A percentile compares a stretch with the other conserved stretches of the same genome.
Evolutionary conservation across 2,329 filamentous ascomycete genomes (phyloP).

Genomic region (Neofusicoccum parvum): DNA sequence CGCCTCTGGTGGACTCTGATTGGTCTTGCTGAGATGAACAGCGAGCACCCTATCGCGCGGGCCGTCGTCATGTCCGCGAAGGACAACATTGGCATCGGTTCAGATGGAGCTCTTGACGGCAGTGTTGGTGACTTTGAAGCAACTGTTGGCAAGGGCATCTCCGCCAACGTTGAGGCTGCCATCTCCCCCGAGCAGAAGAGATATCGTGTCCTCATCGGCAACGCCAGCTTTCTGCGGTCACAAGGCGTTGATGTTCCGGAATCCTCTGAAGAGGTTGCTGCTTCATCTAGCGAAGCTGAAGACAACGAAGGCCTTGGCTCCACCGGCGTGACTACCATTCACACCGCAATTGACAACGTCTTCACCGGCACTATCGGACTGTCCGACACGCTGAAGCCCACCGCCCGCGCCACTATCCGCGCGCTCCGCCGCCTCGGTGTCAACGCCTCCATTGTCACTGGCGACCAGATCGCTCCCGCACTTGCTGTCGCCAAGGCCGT

Average conservation of each 20-base stretch:
- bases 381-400: slow-evolving; percentile 87
- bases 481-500: slow-evolving; percentile 80
- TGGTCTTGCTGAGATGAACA: slow-evolving; percentile 92
- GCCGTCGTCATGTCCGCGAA: slow-evolving; percentile 79
- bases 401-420: slow-evolving; percentile 76
- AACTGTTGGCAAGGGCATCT: slow-evolving; percentile 81
- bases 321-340: slow-evolving; percentile 84
- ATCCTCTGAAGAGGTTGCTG: slow-evolving; percentile 33
- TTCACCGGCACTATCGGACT: slow-evolving; percentile 85
- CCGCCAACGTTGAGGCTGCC: slow-evolving; percentile 77
- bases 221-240: slow-evolving; percentile 73
- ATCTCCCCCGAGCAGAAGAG: slow-evolving; percentile 67
- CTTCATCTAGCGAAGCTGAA: slow-evolving; percentile 21
- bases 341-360: slow-evolving; percentile 79
- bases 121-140: slow-evolving; percentile 83
- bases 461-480: slow-evolving; percentile 84
- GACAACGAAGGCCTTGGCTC: slow-evolving; percentile 37
- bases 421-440: slow-evolving; percentile 85
- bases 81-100: slow-evolving; percentile 69
- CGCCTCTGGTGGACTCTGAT: slow-evolving; percentile 95
- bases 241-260: slow-evolving; percentile 67
- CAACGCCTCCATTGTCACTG: slow-evolving; percentile 88
- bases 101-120: slow-evolving; percentile 77
- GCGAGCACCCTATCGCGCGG: slow-evolving; percentile 93
- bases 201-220: slow-evolving; percentile 83